Conservation (phyloP, 2,329 filamentous ascomycete genomes). For the Xylariales sp. region DNA sequence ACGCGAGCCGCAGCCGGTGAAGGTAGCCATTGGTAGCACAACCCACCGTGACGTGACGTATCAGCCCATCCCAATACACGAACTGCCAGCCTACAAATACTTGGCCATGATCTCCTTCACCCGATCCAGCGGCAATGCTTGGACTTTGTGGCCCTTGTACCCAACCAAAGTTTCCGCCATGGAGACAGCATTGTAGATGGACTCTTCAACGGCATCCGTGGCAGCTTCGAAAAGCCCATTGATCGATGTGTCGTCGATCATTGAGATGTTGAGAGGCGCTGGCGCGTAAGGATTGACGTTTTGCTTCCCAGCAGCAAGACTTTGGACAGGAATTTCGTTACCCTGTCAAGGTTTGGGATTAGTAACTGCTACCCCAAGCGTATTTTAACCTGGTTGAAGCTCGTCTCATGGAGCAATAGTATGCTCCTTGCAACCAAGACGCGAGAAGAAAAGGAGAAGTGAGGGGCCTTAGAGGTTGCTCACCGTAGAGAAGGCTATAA, state of each 20-base stretch:
- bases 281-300: slow-evolving; percentile 39
- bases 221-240: slow-evolving; percentile 58
- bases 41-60: no score
- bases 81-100: no score
- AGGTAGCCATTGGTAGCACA: no score
- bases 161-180: slow-evolving; percentile 58
- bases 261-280: slow-evolving; percentile 31
- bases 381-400: no score
- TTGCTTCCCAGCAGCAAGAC: slow-evolving; percentile 22
- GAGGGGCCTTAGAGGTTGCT: no score
- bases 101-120: slow-evolving; percentile 42
- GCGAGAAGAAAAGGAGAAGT: no score
- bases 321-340: slow-evolving; percentile 43
- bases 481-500: slow-evolving; percentile 63
- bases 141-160: slow-evolving; percentile 41
- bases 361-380: no score
- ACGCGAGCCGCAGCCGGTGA: no score
- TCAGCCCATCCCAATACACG: no score
- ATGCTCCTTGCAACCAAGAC: no score
- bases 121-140: slow-evolving; percentile 43
- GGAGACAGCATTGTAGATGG: slow-evolving; percentile 60
- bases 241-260: slow-evolving; percentile 55
- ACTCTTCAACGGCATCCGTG: slow-evolving; percentile 60
- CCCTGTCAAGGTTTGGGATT: no score
- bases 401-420: no score